These are phyloP conservation scores for Bacterosira constricta DNA, from an alignment of 108 stramenopile species.

Conservation along the genomic window DNA sequence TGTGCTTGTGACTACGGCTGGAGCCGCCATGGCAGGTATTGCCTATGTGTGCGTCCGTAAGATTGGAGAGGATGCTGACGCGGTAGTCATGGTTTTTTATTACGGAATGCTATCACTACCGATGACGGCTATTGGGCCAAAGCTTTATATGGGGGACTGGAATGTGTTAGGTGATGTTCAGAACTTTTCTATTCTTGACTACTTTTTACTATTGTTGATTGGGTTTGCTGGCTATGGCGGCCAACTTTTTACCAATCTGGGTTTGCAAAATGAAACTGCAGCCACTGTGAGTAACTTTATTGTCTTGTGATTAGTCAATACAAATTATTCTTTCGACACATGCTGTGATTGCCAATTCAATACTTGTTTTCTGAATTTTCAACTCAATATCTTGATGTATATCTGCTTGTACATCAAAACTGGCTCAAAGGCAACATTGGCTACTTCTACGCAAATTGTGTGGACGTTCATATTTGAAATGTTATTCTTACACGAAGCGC, in stretches of 20 bases:
- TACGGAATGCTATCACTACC: constrained; percentile 39
- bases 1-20: constrained; percentile 32
- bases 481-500: constrained; percentile 31
- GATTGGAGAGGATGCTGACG: constrained; percentile 37
- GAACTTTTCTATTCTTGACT: constrained; percentile 21
- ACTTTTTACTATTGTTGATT: constrained; percentile 27
- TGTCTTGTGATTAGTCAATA: too few species aligned
- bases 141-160: constrained; percentile 32
- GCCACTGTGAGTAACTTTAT: constrained; percentile 27
- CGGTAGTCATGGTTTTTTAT: constrained; percentile 49
- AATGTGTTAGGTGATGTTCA: constrained; percentile 28
- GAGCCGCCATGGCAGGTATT: constrained; percentile 47
- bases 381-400: background rate
- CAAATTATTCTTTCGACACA: too few species aligned
- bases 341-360: too few species aligned
- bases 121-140: constrained; percentile 33
- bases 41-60: constrained; percentile 50
- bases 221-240: constrained; percentile 47
- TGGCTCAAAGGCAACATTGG: constrained; percentile 45
- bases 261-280: constrained; percentile 39
- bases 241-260: constrained; percentile 48
- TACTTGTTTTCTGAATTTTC: too few species aligned
- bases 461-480: constrained; percentile 53
- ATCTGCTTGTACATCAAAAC: background rate
- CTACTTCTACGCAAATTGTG: constrained; percentile 46